Conservation (phyloP, 768 basidiomycete genomes). For the Crassisporium funariophilum region DNA sequence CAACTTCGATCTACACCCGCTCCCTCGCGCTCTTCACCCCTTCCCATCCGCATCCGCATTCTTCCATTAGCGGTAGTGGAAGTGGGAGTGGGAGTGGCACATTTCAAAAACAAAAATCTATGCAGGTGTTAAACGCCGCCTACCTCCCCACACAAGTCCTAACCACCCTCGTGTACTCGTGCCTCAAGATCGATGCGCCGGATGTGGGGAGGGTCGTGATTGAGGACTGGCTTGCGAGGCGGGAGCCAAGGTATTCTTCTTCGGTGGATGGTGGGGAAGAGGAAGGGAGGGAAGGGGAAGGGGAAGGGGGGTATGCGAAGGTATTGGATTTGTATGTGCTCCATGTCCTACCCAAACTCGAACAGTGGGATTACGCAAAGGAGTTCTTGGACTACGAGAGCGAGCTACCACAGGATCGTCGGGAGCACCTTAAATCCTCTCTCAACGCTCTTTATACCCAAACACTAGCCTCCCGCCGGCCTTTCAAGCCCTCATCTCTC, state of each 20-base stretch:
- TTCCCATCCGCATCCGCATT: too few species aligned
- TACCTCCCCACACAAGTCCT: constrained; percentile 72
- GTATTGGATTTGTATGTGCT: constrained; percentile 78
- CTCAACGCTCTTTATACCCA: constrained; percentile 44
- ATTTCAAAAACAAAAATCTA: too few species aligned
- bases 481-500: constrained; percentile 15
- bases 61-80: too few species aligned
- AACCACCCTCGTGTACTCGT: constrained; percentile 68
- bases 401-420: constrained; percentile 52
- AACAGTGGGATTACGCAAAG: constrained; percentile 78
- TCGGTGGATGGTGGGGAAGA: too few species aligned
- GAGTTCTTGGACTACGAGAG: constrained; percentile 77
- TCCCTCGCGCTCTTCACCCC: constrained; percentile 74
- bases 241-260: constrained; percentile 40
- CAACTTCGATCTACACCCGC: constrained; percentile 58
- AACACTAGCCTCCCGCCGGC: constrained; percentile 35
- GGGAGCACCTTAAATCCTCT: constrained; percentile 45
- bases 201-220: constrained; percentile 64
- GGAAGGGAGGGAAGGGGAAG: constrained; percentile 42
- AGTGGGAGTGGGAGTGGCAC: constrained; percentile 35
- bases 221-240: constrained; percentile 77
- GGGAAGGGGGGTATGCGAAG: constrained; percentile 75
- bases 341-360: constrained; percentile 68
- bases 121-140: constrained; percentile 46
- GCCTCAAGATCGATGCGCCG: constrained; percentile 64